Conservation (phyloP, 2,329 filamentous ascomycete species). For the Annulohypoxylon truncatum region DNA sequence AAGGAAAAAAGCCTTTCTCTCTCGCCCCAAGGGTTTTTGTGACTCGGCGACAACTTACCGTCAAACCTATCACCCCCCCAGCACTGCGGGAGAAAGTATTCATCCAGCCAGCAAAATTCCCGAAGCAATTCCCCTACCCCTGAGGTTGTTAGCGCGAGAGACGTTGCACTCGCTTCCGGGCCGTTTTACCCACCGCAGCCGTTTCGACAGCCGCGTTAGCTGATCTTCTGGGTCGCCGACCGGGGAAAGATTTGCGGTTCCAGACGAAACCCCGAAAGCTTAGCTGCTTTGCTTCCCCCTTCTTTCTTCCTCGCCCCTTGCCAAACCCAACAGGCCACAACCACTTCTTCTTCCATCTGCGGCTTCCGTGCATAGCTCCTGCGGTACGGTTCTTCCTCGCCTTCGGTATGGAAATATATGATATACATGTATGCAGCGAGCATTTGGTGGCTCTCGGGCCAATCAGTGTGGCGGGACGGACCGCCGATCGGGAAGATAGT, state of each 20-base stretch:
- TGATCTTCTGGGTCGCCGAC: conserved; percentile 39
- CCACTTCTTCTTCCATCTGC: conserved; percentile 9
- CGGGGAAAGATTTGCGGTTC: conserved; percentile 35
- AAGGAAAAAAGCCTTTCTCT: conserved; percentile 4
- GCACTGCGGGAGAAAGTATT: conserved; percentile 5
- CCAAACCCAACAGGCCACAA: neutral
- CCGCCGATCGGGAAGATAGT: conserved; percentile 32
- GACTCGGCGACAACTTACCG: neutral
- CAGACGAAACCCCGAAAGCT: conserved; percentile 36
- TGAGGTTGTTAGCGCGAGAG: conserved; percentile 25
- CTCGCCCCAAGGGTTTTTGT: neutral
- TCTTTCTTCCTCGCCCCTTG: neutral
- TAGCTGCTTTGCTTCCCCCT: neutral
- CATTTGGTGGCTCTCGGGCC: conserved; percentile 11
- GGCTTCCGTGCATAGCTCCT: conserved; percentile 24
- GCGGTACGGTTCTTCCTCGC: neutral
- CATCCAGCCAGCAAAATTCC: conserved; percentile 14
- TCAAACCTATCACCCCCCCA: conserved; percentile 2
- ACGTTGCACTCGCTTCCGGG: conserved; percentile 42
- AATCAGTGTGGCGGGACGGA: conserved; percentile 21
- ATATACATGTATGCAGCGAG: conserved; percentile 11
- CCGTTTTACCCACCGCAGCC: conserved; percentile 40
- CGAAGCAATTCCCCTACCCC: conserved; percentile 22
- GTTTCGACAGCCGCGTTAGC: conserved; percentile 39
- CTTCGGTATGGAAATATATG: conserved; percentile 8